These are phyloP conservation scores for Phytophthora capsici DNA, from an alignment of 352 stramenopile species.

Conservation along the genomic window DNA sequence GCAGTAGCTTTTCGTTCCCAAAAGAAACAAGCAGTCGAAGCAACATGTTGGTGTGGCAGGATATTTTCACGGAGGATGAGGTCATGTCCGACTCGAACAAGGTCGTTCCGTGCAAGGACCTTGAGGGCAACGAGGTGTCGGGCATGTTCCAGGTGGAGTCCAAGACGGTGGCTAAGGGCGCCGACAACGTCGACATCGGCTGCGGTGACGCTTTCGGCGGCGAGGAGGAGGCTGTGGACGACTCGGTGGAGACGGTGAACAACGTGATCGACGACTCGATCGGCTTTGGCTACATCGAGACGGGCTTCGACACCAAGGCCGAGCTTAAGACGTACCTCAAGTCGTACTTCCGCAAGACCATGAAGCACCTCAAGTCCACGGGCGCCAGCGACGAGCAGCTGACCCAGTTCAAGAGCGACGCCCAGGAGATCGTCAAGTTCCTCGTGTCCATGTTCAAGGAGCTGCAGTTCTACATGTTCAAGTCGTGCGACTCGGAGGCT, in stretches of 20 bases:
- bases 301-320: conserved; percentile 65
- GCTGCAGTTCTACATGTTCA: conserved; percentile 78
- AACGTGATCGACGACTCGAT: conserved; percentile 65
- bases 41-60: conserved; percentile 73
- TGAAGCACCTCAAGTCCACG: conserved; percentile 67
- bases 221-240: conserved; percentile 47
- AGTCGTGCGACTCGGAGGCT: conserved; percentile 66
- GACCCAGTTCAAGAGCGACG: conserved; percentile 61
- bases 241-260: conserved; percentile 71
- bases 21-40: conserved; percentile 25
- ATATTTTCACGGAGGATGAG: conserved; percentile 75
- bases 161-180: conserved; percentile 58
- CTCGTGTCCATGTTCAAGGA: conserved; percentile 69
- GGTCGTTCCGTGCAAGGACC: conserved; percentile 52
- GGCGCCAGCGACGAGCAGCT: conserved; percentile 53
- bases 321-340: conserved; percentile 79
- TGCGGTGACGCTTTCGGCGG: conserved; percentile 68
- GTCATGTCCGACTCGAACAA: conserved; percentile 74
- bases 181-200: conserved; percentile 64
- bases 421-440: conserved; percentile 74
- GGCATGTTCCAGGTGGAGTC: conserved; percentile 69
- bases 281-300: conserved; percentile 70
- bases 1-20: conserved; percentile 40
- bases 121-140: conserved; percentile 56
- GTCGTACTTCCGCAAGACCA: conserved; percentile 72